Conservation (phyloP, 345 rosid species). For the Combretum micranthum region DNA sequence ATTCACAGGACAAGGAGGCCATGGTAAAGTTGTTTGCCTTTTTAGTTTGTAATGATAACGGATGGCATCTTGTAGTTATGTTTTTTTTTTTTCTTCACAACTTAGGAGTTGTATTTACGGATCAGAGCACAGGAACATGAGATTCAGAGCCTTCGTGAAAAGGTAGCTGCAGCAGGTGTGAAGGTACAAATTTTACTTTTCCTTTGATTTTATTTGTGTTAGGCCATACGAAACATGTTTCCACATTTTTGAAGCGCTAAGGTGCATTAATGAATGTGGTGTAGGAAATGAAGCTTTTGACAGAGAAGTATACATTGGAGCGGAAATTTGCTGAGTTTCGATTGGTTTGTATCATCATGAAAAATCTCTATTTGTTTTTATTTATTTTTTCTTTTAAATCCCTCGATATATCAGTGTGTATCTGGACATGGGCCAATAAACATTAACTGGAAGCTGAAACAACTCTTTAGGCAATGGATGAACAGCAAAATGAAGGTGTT, state of each 20-base stretch:
- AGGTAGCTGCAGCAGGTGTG: constrained; percentile 59
- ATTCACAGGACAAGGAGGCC: constrained; percentile 50
- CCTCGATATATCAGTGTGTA: not conserved
- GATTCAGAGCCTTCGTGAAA: constrained; percentile 70
- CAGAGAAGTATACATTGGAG: constrained; percentile 72
- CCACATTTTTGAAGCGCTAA: not conserved
- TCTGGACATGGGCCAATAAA: no score
- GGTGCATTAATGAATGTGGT: constrained; percentile 13
- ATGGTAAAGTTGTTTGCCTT: constrained; percentile 38
- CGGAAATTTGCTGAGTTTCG: constrained; percentile 85
- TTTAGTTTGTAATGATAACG: constrained; percentile 8
- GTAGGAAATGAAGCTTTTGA: constrained; percentile 82
- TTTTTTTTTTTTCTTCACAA: constrained; percentile 15
- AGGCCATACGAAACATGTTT: not conserved
- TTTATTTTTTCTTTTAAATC: constrained; percentile 9
- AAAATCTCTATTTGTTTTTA: constrained; percentile 3
- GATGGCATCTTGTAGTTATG: constrained; percentile 10
- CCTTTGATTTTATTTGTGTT: not conserved
- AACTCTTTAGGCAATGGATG: constrained; percentile 64
- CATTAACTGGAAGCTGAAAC: no score
- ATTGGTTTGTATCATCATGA: constrained; percentile 43
- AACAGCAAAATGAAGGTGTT: constrained; percentile 77
- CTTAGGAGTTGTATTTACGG: constrained; percentile 57
- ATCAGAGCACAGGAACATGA: constrained; percentile 62
- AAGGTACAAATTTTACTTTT: constrained; percentile 40